Percentiles rank a stretch among this genome's conserved stretches.
Evolutionary conservation across 805 yeast species (phyloP).

Genomic region (Crinitomyces ghanaensis): DNA sequence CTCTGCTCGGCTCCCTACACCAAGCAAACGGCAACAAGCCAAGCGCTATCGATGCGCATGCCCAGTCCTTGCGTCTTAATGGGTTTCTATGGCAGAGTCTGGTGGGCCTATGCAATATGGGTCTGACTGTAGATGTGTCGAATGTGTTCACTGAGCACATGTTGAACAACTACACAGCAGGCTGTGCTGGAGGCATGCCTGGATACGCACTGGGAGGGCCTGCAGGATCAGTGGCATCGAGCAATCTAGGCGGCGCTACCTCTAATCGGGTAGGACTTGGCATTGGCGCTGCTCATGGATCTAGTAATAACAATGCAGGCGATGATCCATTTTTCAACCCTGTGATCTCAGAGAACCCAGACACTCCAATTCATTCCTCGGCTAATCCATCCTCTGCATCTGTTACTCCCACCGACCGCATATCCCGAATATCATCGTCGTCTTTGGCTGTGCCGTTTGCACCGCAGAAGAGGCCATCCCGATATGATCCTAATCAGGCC

Average conservation of each 20-base stretch:
- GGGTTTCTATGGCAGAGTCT: conserved; percentile 84
- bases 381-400: conserved; percentile 1
- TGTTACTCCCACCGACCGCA: conserved; percentile 12
- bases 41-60: conserved; percentile 55
- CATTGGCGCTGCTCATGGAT: background rate
- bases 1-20: conserved; percentile 60
- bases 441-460: conserved; percentile 12
- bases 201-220: background rate
- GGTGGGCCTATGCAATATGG: conserved; percentile 59
- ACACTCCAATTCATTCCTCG: background rate
- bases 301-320: background rate
- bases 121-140: conserved; percentile 55
- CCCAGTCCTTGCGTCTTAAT: conserved; percentile 58
- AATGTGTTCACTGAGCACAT: conserved; percentile 18
- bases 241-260: conserved; percentile 2
- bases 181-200: background rate
- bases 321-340: background rate
- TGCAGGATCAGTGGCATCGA: conserved; percentile 9
- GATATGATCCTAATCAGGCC: conserved; percentile 4
- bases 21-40: conserved; percentile 45
- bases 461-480: conserved; percentile 16
- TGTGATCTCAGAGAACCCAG: background rate
- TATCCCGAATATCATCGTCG: conserved; percentile 2
- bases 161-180: background rate
- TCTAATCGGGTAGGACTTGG: background rate